Evolutionary conservation across 768 basidiomycete species (phyloP).

Genomic region (Rhodotorula babjevae): DNA sequence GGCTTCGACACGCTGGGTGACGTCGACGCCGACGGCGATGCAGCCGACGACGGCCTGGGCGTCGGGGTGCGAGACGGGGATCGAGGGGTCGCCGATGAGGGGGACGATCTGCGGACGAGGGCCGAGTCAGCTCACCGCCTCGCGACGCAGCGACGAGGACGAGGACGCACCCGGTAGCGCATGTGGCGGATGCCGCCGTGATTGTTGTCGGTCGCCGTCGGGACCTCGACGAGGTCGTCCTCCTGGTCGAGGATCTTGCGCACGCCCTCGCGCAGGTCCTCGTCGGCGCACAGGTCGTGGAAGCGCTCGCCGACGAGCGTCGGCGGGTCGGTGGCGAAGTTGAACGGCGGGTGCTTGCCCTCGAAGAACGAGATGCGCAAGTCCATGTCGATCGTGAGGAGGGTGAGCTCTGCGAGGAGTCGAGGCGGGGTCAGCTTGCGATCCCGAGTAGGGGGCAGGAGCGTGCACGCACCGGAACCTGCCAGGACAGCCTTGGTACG

Average conservation of each 20-base stretch:
- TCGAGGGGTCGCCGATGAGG: constrained; percentile 15
- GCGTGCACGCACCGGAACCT: background rate
- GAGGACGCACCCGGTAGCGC: constrained; percentile 15
- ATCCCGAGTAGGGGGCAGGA: no score
- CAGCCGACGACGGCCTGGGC: constrained; percentile 15
- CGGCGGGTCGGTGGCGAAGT: background rate
- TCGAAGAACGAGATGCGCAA: constrained; percentile 11
- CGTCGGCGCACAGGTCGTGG: background rate
- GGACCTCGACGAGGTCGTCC: background rate
- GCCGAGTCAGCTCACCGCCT: background rate
- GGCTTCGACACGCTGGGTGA: constrained; percentile 20
- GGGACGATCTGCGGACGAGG: constrained; percentile 17
- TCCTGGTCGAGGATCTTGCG: constrained; percentile 15
- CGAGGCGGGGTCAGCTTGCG: no score
- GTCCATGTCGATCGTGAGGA: constrained; percentile 11
- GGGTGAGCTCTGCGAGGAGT: background rate
- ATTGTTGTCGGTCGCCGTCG: background rate
- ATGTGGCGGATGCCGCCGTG: background rate
- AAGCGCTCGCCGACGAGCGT: background rate
- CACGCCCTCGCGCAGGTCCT: constrained; percentile 1
- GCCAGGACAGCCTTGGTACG: constrained; percentile 22
- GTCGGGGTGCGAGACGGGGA: constrained; percentile 19
- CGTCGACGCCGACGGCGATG: constrained; percentile 27
- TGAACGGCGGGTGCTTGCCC: background rate
- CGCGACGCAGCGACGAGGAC: background rate